phyloP scores from a whole-genome alignment of 23 red algal species.

The Gracilariopsis chorda region DNA sequence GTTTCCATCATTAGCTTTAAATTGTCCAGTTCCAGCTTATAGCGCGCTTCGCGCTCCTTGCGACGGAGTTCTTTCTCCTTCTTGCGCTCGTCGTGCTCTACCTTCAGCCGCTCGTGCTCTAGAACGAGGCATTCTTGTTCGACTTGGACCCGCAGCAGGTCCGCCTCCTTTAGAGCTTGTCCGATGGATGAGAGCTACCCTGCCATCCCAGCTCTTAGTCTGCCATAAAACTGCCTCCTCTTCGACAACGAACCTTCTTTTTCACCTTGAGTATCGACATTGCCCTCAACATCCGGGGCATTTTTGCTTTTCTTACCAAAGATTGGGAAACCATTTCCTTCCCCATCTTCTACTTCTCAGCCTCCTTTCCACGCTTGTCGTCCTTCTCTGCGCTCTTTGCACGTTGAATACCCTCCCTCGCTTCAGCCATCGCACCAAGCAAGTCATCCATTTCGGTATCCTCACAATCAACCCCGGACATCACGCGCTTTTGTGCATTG shows the following conservation, averaged over 20 bases:
- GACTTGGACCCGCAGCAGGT: not conserved
- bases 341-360: not conserved
- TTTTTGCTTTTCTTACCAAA: too few relatives aligned
- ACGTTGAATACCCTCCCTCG: not conserved
- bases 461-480: not conserved
- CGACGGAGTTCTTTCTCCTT: not conserved
- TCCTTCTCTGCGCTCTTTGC: not conserved
- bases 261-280: too few relatives aligned
- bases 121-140: not conserved
- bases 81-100: not conserved
- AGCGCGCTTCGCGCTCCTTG: not conserved
- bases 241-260: too few relatives aligned
- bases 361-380: not conserved
- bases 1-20: constrained; percentile 1
- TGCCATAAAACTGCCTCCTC: too few relatives aligned
- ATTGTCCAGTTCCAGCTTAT: constrained; percentile 11
- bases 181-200: too few relatives aligned
- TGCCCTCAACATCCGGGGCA: too few relatives aligned
- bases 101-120: not conserved
- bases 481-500: not conserved
- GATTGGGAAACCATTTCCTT: too few relatives aligned
- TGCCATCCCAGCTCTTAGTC: too few relatives aligned
- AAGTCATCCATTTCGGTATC: not conserved
- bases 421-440: not conserved
- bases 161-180: not conserved